Base-by-base conservation (phyloP, 2,329 filamentous ascomycete species). In the Talaromyces marneffei region DNA sequence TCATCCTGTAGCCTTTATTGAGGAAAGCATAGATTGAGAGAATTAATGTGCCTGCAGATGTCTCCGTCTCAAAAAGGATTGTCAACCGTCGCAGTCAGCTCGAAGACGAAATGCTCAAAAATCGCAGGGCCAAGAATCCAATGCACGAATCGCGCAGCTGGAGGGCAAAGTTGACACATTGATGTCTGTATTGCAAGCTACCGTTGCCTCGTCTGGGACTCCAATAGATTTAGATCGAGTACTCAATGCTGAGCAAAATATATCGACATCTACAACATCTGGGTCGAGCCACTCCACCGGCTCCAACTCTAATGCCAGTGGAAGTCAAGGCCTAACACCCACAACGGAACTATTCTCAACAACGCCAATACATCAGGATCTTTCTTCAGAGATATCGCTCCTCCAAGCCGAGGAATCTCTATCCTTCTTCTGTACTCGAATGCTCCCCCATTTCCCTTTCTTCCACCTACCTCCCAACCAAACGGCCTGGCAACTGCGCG, bases 401-500 rank as follows among this genome's bases (percentile, higher is more conserved):
- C 60, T 59, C 33, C 58, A 66, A 58, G 61, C 62, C 27, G 70
- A 69, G 3, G 67, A 66, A 23, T 56, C 57, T 16, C 65, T 73
- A 3, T 27, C 61, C 39, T 69, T 66, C 39, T 77, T 77, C 63
- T 67, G 70, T 27, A 63, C 64, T 5, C 65, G 65, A 16, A 75
- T 76, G 74, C 66, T 77, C 46, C 73, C 70, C 10, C 68, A 63
- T 50, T 74, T 76, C 48, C 69, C 74, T 2, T 77, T 77, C 50
- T 66, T 75, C 9, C 20, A 72, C 48, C 63, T 77, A 7, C 57
- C 67, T 12, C 63, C 69, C 8, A 60, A 67, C 1, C 60, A 70
- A 46, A 72, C 71, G 20, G 67, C 63, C n/a, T 52, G 65, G 48
- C 66, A 75, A 62, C 65, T 78, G n/a, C 71, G 64, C 18, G 66